Base-by-base conservation (phyloP, 2,329 filamentous ascomycete species). In the Beauveria sp. region DNA sequence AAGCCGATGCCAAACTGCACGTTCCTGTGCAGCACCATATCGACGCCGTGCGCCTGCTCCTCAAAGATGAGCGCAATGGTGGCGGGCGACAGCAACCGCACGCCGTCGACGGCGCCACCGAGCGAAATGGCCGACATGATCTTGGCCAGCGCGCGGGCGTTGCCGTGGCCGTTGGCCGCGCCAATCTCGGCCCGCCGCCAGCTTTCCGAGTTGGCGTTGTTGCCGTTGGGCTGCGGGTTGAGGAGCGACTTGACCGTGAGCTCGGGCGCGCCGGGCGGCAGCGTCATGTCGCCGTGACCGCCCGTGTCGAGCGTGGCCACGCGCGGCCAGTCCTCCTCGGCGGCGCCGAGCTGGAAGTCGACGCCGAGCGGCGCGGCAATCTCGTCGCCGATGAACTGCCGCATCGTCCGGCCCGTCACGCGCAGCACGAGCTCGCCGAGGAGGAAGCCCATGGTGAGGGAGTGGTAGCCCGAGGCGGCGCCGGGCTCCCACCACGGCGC, bases 331-430 rank as follows among this genome's bases (percentile, higher is more conserved):
- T 80, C 74, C 7, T 72, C 66, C 54, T 81, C 76, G 1, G 64
- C 54, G 2, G 74, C 69, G 1, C 79, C 79, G 18, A 82, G 69
- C 47, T 75, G 73, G 59, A 80, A 81, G 65, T 82, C 80, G 1
- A 79, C 79, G 0, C 65, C 65, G 3, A 78, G 64, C 0, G 80
- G 78, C 0, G 55, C 66, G 0, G 76, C 70, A 24, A 83, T 75
- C 55, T 67, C 68, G 5, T 67, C 62, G 1, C 63, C 62, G 40
- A 71, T 70, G 62, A 81, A 81, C 38, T 79, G 67, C n/a, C 68
- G 70, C 43, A 81, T 63, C 0, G 72, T 63, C 62, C 76, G 75
- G 0, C 78, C 78, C 0, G 70, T 77, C 0, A 71, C 65, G 0
- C 78, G 72, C 1, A 71, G 70, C 2, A 81, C 70, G 1, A 81